Percentiles rank a stretch among this genome's conserved stretches.
These are phyloP conservation scores for Amanita rubescens DNA, from an alignment of 768 basidiomycete species.

Conservation along the genomic window DNA sequence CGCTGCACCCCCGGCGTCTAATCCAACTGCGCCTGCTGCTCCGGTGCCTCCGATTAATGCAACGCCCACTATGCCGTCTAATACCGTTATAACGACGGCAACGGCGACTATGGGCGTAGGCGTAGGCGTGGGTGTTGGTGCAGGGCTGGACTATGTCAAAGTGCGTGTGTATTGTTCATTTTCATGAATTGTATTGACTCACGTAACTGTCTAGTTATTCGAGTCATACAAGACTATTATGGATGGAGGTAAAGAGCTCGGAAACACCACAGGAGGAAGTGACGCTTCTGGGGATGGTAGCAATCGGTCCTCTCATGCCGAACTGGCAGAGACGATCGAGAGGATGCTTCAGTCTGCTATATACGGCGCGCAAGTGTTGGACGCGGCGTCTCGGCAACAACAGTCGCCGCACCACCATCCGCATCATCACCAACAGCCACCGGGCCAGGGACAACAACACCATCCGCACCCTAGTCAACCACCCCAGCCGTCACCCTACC, in stretches of 20 bases:
- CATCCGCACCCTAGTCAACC: not conserved
- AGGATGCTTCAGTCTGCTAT: slow-evolving; percentile 37
- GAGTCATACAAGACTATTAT: slow-evolving; percentile 21
- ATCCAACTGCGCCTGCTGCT: not conserved
- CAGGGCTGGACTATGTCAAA: slow-evolving; percentile 23
- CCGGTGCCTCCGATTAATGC: not conserved
- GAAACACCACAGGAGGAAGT: slow-evolving; percentile 2
- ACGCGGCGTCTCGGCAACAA: slow-evolving; percentile 21
- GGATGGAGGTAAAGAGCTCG: slow-evolving; percentile 17
- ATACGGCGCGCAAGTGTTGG: slow-evolving; percentile 38
- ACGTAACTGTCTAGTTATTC: slow-evolving; percentile 14
- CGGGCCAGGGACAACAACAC: not conserved
- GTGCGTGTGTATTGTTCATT: slow-evolving; percentile 13
- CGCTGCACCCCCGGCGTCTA: too few relatives aligned
- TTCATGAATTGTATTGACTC: slow-evolving; percentile 3
- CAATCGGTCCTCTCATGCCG: not conserved
- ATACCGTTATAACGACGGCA: not conserved
- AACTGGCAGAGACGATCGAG: slow-evolving; percentile 27
- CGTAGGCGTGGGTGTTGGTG: slow-evolving; percentile 2
- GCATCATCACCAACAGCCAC: not conserved
- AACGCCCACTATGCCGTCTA: not conserved
- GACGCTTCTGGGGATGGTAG: slow-evolving; percentile 1
- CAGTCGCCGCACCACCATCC: not conserved
- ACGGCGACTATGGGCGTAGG: slow-evolving; percentile 4
- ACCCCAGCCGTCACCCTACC: not conserved